Percentiles rank a stretch among this genome's conserved stretches.
These are phyloP conservation scores for Phaeosphaeria sp. DNA, from an alignment of 2,329 filamentous ascomycete genomes.

Conservation along the genomic window DNA sequence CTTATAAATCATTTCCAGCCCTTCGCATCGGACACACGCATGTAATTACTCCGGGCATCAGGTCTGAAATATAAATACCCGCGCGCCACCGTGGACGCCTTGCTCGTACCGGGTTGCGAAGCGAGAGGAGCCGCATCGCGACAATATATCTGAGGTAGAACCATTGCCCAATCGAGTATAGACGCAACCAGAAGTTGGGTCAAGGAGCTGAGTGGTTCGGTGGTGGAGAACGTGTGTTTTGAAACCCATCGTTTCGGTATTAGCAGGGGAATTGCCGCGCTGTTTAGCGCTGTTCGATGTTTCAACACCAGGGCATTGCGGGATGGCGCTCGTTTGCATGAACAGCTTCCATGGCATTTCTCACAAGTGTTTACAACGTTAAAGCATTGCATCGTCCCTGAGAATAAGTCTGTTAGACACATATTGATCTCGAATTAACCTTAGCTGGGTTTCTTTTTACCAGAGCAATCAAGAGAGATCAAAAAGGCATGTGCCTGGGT, in stretches of 20 bases:
- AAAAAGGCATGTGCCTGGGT: too few species aligned
- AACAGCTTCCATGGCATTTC: neutral
- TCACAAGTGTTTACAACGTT: neutral
- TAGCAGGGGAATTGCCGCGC: slow-evolving; percentile 19
- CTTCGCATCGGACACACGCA: slow-evolving; percentile 4
- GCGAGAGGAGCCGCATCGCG: slow-evolving; percentile 12
- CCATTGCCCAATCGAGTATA: slow-evolving; percentile 13
- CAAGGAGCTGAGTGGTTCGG: slow-evolving; percentile 27
- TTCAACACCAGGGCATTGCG: slow-evolving; percentile 17
- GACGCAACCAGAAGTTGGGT: slow-evolving; percentile 9
- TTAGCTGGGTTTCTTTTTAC: too few species aligned
- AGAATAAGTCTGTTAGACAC: too few species aligned
- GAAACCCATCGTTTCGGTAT: slow-evolving; percentile 21
- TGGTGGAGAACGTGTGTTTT: slow-evolving; percentile 31
- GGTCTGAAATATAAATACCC: slow-evolving; percentile 24
- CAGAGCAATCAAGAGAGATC: too few species aligned
- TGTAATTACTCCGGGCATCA: slow-evolving; percentile 25
- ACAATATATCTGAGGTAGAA: slow-evolving; percentile 22
- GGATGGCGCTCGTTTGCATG: neutral
- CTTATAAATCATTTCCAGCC: slow-evolving; percentile 13
- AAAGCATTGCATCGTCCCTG: neutral
- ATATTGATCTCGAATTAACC: too few species aligned
- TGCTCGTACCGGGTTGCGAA: slow-evolving; percentile 8
- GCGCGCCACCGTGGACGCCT: slow-evolving; percentile 23
- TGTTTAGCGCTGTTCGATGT: slow-evolving; percentile 23